These are phyloP conservation scores for Brassica hybrid DNA, from an alignment of 441 rosid genomes.

Conservation along the genomic window DNA sequence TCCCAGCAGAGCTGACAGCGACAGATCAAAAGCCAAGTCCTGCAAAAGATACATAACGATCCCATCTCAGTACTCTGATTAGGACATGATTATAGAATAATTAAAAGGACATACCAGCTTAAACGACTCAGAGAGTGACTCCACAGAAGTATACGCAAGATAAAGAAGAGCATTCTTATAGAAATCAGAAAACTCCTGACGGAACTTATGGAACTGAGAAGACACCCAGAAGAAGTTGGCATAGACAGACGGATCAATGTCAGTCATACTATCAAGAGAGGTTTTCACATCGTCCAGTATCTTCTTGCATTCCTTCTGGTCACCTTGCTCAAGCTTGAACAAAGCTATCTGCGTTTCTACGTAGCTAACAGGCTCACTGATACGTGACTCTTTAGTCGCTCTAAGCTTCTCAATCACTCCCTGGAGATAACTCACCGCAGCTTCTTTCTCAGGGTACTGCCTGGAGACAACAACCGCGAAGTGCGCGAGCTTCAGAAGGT, in stretches of 20 bases:
- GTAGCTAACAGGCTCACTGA: conserved; percentile 86
- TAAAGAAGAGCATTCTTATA: conserved; percentile 93
- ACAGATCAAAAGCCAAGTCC: conserved; percentile 98
- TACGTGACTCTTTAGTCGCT: conserved; percentile 74
- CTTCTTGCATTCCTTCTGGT: conserved; percentile 85
- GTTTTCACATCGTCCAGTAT: conserved; percentile 87
- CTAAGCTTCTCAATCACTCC: conserved; percentile 87
- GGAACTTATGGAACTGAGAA: conserved; percentile 77
- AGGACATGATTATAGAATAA: background rate
- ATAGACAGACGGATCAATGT: conserved; percentile 96
- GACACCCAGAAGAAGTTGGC: conserved; percentile 94
- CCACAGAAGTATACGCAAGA: conserved; percentile 93
- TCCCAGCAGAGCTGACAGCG: conserved; percentile 94
- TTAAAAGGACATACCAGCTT: conserved; percentile 64
- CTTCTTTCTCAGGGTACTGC: conserved; percentile 87
- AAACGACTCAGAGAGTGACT: conserved; percentile 90
- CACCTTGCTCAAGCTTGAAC: conserved; percentile 43
- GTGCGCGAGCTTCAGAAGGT: background rate
- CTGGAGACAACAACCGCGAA: conserved; percentile 88
- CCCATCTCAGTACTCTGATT: background rate
- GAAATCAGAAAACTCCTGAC: conserved; percentile 92
- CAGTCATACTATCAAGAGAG: conserved; percentile 91
- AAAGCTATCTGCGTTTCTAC: conserved; percentile 86
- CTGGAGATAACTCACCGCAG: conserved; percentile 76
- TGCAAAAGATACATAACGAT: conserved; percentile 43